Base-by-base conservation (phyloP, 1,284 basidiomycete genomes). In the Puccinia coronata region DNA sequence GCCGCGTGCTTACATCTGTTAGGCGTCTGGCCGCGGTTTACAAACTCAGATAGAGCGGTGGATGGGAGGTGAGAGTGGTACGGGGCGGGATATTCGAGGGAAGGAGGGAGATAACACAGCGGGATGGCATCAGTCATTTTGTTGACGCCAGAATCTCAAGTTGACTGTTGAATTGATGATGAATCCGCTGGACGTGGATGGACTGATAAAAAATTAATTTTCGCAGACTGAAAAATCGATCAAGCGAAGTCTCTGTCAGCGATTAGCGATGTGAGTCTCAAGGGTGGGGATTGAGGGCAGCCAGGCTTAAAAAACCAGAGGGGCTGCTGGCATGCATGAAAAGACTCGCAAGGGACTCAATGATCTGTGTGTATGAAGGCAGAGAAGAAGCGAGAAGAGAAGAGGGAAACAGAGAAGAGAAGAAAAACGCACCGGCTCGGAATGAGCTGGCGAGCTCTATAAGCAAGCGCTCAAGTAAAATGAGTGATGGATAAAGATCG, bases 401-500 rank as follows among this genome's bases (percentile, higher is more conserved):
- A 57, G 55, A 65, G 31, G 31, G 36, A 65, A 28, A 41, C 1
- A 12, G 61, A 65, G 34, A 14, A 65, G 31, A 61, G 36, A 36
- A 9, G 2, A 12, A 11, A 65, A 0, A 65, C 61, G 41, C 31
- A 65, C 61, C 39, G 31, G 61, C 61, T 65, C 25, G 36, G 23
- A 34, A 34, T 8, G 9, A 36, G 59, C 55, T n/a, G 11, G 31
- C 55, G n/a, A 59, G 55, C 9, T 8, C 55, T 28, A 61, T 36
- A 8, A 61, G 41, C 61, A 41, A 65, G 36, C 61, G 36, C 16
- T 65, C 6, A 39, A 41, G 61, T 65, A 25, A 23, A 65, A 65
- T 23, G 61, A 65, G 41, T 41, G 61, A 65, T 65, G 61, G 61
- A 65, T 65, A 65, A 65, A 39, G 61, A 65, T 65, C n/a, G 61